Base-by-base conservation (phyloP, 2,329 filamentous ascomycete species). In the Chalaropsis ovoidea region DNA sequence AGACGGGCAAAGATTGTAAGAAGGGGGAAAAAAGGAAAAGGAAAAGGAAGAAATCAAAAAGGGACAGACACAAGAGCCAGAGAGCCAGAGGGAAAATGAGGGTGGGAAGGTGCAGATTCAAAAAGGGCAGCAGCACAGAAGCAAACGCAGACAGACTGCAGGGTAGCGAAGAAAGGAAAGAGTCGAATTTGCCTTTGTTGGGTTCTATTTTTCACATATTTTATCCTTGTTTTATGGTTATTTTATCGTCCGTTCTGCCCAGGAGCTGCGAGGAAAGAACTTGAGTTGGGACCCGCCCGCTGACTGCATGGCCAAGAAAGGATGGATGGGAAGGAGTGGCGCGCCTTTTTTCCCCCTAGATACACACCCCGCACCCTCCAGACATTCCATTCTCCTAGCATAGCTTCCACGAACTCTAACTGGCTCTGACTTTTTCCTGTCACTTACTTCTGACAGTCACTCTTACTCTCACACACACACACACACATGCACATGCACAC, bases 101-200 rank as follows among this genome's bases (percentile, higher is more conserved):
- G 43, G 15, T 58, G 52, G 52, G 52, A 31, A 58, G 52, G 52
- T 39, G 15, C 52, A 35, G 52, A 58, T 58, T 31, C 52, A 58
- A 58, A 58, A 58, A 58, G 52, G 52, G 52, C 27, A 56, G 52
- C 52, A 58, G 52, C 52, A 58, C 52, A 58, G 52, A 58, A 58
- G 24, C 52, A 58, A 13, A 31, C 35, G 24, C 27, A 31, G 17
- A n/a, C 27, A 31, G 17, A n/a, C 17, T 35, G 27, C 52, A 58
- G 27, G 52, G 52, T 35, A 58, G 27, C 17, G 8, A 15, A 52
- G 22, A 52, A 52, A 52, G 47, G 47, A 52, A 52, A 13, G 47
- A 24, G 19, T 52, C 19, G 47, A 52, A 17, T 8, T 52, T 24
- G 47, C 47, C 47, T 52, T 52, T 52, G 47, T 52, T 56, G 52